Percentiles rank a stretch among this genome's conserved stretches.
phyloP scores from a whole-genome alignment of 2,329 filamentous ascomycete species.

The Escovopsis sp. region DNA sequence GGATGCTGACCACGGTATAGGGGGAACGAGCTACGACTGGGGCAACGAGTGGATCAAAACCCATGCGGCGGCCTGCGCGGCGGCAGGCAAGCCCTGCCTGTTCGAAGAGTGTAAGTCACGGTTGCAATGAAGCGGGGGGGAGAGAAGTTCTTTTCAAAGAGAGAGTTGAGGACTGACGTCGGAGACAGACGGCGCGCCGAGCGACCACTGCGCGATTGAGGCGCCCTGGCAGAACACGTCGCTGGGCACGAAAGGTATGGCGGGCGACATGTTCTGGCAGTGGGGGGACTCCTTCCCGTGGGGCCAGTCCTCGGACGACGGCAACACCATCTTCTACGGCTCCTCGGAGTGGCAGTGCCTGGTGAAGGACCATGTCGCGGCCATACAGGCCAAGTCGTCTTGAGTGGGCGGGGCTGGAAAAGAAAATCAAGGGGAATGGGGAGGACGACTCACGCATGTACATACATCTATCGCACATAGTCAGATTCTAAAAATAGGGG shows the following conservation, averaged over 20 bases:
- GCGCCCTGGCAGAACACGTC: conserved; percentile 29
- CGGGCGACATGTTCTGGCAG: conserved; percentile 26
- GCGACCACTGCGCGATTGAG: conserved; percentile 26
- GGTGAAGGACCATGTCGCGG: conserved; percentile 26
- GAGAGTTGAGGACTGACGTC: neutral
- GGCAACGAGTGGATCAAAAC: conserved; percentile 9
- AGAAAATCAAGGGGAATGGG: too few relatives aligned
- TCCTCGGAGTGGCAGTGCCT: conserved; percentile 27
- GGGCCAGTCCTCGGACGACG: conserved; percentile 27
- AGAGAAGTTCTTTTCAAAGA: too few relatives aligned
- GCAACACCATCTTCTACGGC: conserved; percentile 30
- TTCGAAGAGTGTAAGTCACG: conserved; percentile 19
- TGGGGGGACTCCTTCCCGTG: conserved; percentile 25
- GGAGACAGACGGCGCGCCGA: conserved; percentile 11
- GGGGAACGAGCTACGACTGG: conserved; percentile 8
- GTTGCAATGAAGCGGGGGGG: too few relatives aligned
- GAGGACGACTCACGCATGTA: too few relatives aligned
- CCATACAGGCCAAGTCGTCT: neutral
- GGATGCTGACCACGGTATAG: neutral
- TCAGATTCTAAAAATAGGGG: too few relatives aligned
- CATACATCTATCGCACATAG: too few relatives aligned
- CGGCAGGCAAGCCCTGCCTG: conserved; percentile 16
- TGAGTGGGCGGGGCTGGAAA: too few relatives aligned
- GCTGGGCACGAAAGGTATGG: conserved; percentile 17
- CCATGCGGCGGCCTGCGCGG: conserved; percentile 14